These are phyloP conservation scores for Solanum bulbocastanum DNA, from an alignment of 257 asterid species.

Conservation along the genomic window DNA sequence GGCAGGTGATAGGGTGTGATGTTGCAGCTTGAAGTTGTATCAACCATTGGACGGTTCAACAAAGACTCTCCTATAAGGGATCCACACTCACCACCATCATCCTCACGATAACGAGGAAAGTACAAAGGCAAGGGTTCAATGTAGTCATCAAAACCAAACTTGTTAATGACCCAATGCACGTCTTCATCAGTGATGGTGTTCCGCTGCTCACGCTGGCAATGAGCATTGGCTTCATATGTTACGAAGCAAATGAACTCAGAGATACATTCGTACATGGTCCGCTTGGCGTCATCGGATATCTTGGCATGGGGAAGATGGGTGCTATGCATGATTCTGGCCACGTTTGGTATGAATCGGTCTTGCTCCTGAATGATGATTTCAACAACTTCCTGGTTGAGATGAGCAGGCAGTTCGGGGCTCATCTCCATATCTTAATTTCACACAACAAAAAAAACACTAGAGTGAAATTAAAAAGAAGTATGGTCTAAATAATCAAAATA, in stretches of 20 bases:
- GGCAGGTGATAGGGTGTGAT: neutral
- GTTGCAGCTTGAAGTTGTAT: slow-evolving; percentile 22
- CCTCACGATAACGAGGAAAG: slow-evolving; percentile 73
- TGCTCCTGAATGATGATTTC: slow-evolving; percentile 80
- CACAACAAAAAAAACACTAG: neutral
- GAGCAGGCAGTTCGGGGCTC: neutral
- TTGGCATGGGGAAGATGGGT: slow-evolving; percentile 82
- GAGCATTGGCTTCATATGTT: slow-evolving; percentile 87
- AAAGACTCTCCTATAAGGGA: slow-evolving; percentile 42
- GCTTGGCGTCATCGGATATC: slow-evolving; percentile 87
- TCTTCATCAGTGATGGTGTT: slow-evolving; percentile 96
- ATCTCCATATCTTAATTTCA: neutral
- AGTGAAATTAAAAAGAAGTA: neutral
- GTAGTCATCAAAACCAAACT: slow-evolving; percentile 87
- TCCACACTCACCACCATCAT: slow-evolving; percentile 64
- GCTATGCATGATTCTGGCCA: slow-evolving; percentile 79
- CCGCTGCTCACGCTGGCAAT: slow-evolving; percentile 93
- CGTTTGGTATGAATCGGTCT: slow-evolving; percentile 93
- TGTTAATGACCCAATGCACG: slow-evolving; percentile 94
- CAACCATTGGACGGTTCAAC: slow-evolving; percentile 40
- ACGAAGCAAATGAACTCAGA: slow-evolving; percentile 90
- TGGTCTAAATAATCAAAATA: neutral
- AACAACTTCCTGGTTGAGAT: slow-evolving; percentile 4
- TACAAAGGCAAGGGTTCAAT: slow-evolving; percentile 75
- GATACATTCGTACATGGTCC: slow-evolving; percentile 81